These are phyloP conservation scores for Barnettozyma sucrosica DNA, from an alignment of 805 yeast species.

Conservation along the genomic window DNA sequence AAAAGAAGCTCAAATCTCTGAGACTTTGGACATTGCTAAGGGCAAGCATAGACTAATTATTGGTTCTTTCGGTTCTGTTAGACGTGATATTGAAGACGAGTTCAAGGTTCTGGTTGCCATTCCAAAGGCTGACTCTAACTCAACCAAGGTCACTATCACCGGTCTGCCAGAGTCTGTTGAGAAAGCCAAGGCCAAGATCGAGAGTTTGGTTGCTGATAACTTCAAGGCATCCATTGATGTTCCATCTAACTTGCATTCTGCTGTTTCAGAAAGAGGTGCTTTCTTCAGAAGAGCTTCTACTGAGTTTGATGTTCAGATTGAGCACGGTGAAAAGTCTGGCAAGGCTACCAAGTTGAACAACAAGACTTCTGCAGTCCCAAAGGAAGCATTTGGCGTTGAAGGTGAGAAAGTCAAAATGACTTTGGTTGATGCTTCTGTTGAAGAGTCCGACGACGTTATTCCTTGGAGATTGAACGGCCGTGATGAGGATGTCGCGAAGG, in stretches of 20 bases:
- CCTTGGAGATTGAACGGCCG: slow-evolving; percentile 67
- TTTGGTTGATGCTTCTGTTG: slow-evolving; percentile 30
- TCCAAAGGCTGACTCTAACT: slow-evolving; percentile 51
- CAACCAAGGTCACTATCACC: slow-evolving; percentile 46
- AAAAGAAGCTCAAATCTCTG: slow-evolving; percentile 53
- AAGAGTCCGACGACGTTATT: slow-evolving; percentile 32
- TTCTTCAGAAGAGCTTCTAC: slow-evolving; percentile 47
- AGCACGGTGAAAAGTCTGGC: slow-evolving; percentile 46
- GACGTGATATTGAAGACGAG: slow-evolving; percentile 66
- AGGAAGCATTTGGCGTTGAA: slow-evolving; percentile 37
- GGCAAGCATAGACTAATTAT: slow-evolving; percentile 70
- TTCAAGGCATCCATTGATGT: slow-evolving; percentile 46
- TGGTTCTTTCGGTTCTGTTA: slow-evolving; percentile 75
- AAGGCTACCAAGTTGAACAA: slow-evolving; percentile 47
- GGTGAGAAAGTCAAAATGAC: slow-evolving; percentile 41
- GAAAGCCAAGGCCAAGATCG: slow-evolving; percentile 56
- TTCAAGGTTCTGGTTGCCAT: slow-evolving; percentile 57
- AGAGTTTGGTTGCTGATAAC: slow-evolving; percentile 54
- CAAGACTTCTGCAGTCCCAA: slow-evolving; percentile 42
- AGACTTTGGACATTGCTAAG: slow-evolving; percentile 53
- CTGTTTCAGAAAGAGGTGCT: slow-evolving; percentile 63
- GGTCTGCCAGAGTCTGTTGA: slow-evolving; percentile 67
- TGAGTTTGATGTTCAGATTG: slow-evolving; percentile 51
- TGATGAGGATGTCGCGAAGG: slow-evolving; percentile 44
- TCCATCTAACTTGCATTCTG: slow-evolving; percentile 52